Conservation (phyloP, 1,284 basidiomycete genomes). For the Puccinia triticina region DNA sequence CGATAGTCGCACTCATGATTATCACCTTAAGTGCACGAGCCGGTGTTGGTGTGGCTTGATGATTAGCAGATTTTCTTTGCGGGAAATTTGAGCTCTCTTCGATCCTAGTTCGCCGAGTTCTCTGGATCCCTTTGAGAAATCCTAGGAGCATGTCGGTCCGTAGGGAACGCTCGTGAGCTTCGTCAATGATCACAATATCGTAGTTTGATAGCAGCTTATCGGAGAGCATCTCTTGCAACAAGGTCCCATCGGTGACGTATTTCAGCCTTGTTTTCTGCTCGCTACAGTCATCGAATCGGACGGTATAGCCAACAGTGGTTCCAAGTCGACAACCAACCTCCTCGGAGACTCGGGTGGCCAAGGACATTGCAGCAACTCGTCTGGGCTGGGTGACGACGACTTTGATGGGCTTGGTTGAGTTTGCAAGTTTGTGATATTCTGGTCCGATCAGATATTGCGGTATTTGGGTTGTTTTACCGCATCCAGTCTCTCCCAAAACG, state of each 20-base stretch:
- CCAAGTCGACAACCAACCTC: slow-evolving; percentile 78
- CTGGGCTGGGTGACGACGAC: slow-evolving; percentile 78
- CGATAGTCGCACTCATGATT: slow-evolving; percentile 95
- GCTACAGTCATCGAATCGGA: slow-evolving; percentile 86
- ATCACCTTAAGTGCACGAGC: slow-evolving; percentile 74
- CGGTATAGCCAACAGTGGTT: slow-evolving; percentile 83
- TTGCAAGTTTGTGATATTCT: slow-evolving; percentile 63
- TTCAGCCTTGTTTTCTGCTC: slow-evolving; percentile 75
- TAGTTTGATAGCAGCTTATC: slow-evolving; percentile 79
- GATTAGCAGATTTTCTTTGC: slow-evolving; percentile 55
- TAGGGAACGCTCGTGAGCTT: slow-evolving; percentile 94
- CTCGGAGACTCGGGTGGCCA: slow-evolving; percentile 82
- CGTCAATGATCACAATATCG: slow-evolving; percentile 88
- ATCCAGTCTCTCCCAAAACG: slow-evolving; percentile 92
- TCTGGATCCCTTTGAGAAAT: slow-evolving; percentile 70
- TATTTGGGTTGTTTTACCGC: slow-evolving; percentile 95
- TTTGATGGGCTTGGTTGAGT: slow-evolving; percentile 70
- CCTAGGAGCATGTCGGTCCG: slow-evolving; percentile 93
- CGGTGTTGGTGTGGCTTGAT: slow-evolving; percentile 56
- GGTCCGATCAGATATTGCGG: slow-evolving; percentile 84
- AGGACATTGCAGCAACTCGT: slow-evolving; percentile 87
- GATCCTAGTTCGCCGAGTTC: slow-evolving; percentile 64
- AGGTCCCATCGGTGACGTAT: slow-evolving; percentile 95
- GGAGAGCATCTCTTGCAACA: slow-evolving; percentile 82
- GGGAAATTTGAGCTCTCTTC: slow-evolving; percentile 62